Evolutionary conservation across 2,329 filamentous ascomycete genomes (phyloP).

Genomic region (Fusarium poae): DNA sequence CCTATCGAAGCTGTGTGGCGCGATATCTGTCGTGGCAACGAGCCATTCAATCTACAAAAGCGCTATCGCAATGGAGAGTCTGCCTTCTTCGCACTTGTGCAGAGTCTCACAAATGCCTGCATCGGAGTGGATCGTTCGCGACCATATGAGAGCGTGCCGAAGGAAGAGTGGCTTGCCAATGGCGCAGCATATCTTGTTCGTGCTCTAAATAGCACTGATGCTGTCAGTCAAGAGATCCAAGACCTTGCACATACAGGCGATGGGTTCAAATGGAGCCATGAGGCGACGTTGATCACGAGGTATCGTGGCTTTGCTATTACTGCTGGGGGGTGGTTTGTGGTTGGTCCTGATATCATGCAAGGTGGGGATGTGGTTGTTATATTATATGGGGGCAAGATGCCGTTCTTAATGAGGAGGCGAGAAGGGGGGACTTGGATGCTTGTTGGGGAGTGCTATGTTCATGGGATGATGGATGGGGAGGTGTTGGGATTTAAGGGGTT

Average conservation of each 20-base stretch:
- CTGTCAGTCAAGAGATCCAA: slow-evolving; percentile 43
- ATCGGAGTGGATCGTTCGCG: slow-evolving; percentile 49
- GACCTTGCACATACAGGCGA: slow-evolving; percentile 49
- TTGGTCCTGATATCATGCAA: slow-evolving; percentile 52
- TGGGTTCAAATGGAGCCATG: slow-evolving; percentile 54
- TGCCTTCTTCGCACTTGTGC: slow-evolving; percentile 52
- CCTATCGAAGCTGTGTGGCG: slow-evolving; percentile 52
- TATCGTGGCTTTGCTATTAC: slow-evolving; percentile 53
- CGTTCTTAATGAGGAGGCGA: slow-evolving; percentile 49
- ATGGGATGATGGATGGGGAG: slow-evolving; percentile 56
- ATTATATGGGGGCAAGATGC: slow-evolving; percentile 52
- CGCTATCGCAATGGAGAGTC: slow-evolving; percentile 48
- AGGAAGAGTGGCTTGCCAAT: slow-evolving; percentile 49
- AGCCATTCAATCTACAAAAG: slow-evolving; percentile 45
- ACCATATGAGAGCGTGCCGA: slow-evolving; percentile 43
- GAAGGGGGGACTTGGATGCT: slow-evolving; percentile 44
- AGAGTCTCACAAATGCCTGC: slow-evolving; percentile 54
- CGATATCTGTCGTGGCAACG: slow-evolving; percentile 43
- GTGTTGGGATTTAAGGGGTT: slow-evolving; percentile 42
- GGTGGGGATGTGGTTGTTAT: slow-evolving; percentile 52
- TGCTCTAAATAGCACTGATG: slow-evolving; percentile 20
- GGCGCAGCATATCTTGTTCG: slow-evolving; percentile 53
- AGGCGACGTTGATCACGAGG: slow-evolving; percentile 53
- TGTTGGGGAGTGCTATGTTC: slow-evolving; percentile 56
- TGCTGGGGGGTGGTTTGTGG: slow-evolving; percentile 50